Evolutionary conservation across 306 rosid species (phyloP).

Genomic region (Trifolium dubium): DNA sequence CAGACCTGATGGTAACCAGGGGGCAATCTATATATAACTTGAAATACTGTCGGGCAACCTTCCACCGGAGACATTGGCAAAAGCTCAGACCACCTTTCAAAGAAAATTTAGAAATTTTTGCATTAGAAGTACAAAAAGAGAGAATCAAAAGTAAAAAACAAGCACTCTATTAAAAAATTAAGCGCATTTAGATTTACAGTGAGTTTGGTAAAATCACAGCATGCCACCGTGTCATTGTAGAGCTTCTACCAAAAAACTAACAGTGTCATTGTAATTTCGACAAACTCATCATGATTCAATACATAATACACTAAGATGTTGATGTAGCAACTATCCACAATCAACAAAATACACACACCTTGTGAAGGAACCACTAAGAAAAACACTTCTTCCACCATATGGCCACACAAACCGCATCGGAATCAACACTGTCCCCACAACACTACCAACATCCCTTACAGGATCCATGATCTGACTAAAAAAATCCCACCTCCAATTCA

Average conservation of each 20-base stretch:
- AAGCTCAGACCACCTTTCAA: constrained; percentile 84
- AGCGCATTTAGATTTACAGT: background rate
- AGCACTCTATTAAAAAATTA: constrained; percentile 20
- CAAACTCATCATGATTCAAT: background rate
- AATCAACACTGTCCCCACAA: constrained; percentile 65
- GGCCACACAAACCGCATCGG: constrained; percentile 96
- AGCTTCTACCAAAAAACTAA: background rate
- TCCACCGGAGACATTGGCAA: constrained; percentile 87
- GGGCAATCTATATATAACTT: constrained; percentile 74
- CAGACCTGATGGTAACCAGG: constrained; percentile 95
- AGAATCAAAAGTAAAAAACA: background rate
- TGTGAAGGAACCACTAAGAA: constrained; percentile 86
- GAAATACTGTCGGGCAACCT: constrained; percentile 91
- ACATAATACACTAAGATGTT: no score
- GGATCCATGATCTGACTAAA: constrained; percentile 75
- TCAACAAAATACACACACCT: no score
- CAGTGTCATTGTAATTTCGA: background rate
- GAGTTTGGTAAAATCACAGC: no score
- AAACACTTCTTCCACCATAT: constrained; percentile 86
- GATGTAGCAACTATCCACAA: no score
- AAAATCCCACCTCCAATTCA: constrained; percentile 49
- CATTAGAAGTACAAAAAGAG: background rate
- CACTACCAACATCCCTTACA: constrained; percentile 55
- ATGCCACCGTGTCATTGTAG: background rate
- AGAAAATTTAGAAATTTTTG: constrained; percentile 14